Base-by-base conservation (phyloP, 768 basidiomycete species). In the Fomitopsis serialis region DNA sequence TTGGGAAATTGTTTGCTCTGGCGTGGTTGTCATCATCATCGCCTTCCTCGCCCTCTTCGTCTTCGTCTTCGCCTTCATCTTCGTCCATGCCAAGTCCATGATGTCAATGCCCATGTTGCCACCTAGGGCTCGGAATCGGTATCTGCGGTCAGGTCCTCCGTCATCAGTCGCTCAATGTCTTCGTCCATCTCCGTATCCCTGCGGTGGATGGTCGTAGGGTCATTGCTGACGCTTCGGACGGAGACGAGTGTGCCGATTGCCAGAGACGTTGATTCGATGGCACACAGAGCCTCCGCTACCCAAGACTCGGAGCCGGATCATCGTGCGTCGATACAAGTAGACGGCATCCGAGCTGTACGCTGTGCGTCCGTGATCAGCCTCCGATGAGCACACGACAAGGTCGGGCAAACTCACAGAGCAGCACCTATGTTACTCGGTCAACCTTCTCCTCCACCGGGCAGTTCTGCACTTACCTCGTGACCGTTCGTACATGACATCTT, bases 261-360 rank as follows among this genome's bases (percentile, higher is more conserved):
- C 29, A 6, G 11, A 6, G 29, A 11, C 6, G 11, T 32, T 5
- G 29, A 32, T 32, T 32, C 29, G 24, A 42, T 5, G 24, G n/a
- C 22, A 13, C 48, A 32, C 61, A 45, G 13, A 58, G 10, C 60
- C 37, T 12, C 34, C 29, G 11, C 51, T 43, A 19, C 44, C 45
- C 42, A 63, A n/a, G 51, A 57, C 62, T 48, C 57, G 54, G 24
- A 54, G 48, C 29, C 29, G 85, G 76, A 15, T 85, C 78, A 58
- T 91, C 89, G 48, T 72, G 72, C 7, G 85, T 88, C 4, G 87
- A 89, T 81, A 92, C 29, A 89, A 63, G 65, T 89, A 88, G 24
- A 86, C 78, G 6, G 75, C 83, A 67, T 92, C 89, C 13, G 75
- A 77, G 59, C 81, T 85, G 62, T 85, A 92, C 29, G 88, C 90